Percentiles rank a stretch among this genome's conserved stretches.
These are phyloP conservation scores for Cercophora sp. DNA, from an alignment of 495 filamentous ascomycete species.

Conservation along the genomic window DNA sequence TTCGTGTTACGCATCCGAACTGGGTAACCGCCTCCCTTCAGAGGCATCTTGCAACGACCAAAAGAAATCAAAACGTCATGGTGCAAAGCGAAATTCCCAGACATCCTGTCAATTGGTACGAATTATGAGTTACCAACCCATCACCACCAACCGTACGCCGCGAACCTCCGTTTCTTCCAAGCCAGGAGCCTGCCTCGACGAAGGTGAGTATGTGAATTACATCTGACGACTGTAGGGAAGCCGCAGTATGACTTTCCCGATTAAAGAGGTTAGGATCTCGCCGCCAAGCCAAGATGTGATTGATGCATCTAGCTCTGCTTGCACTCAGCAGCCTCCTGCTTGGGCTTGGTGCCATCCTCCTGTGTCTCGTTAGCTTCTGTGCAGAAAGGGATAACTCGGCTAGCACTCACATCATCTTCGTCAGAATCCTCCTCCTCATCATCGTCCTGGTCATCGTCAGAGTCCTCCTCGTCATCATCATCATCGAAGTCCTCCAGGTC, in stretches of 20 bases:
- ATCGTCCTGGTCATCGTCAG: conserved; percentile 81
- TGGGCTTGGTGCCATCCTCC: conserved; percentile 94
- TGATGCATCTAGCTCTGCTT: conserved; percentile 83
- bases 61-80: conserved; percentile 23
- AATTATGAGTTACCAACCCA: conserved; percentile 23
- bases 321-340: conserved; percentile 98
- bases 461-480: conserved; percentile 79
- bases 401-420: conserved; percentile 71
- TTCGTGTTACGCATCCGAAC: too few species aligned
- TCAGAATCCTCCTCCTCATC: conserved; percentile 88
- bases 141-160: conserved; percentile 8
- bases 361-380: conserved; percentile 32
- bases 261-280: conserved; percentile 15
- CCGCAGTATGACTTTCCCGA: too few species aligned
- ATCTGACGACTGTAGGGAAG: conserved; percentile 4
- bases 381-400: conserved; percentile 2
- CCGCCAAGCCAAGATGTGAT: neutral
- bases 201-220: conserved; percentile 13
- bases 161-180: conserved; percentile 10
- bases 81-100: conserved; percentile 21
- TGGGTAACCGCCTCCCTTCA: too few species aligned
- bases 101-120: conserved; percentile 17
- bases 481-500: conserved; percentile 87
- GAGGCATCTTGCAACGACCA: too few species aligned
- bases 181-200: conserved; percentile 5